Percentiles rank a stretch among this genome's conserved stretches.
phyloP scores from a whole-genome alignment of 1,284 basidiomycete species.

The Dichomitus squalens region DNA sequence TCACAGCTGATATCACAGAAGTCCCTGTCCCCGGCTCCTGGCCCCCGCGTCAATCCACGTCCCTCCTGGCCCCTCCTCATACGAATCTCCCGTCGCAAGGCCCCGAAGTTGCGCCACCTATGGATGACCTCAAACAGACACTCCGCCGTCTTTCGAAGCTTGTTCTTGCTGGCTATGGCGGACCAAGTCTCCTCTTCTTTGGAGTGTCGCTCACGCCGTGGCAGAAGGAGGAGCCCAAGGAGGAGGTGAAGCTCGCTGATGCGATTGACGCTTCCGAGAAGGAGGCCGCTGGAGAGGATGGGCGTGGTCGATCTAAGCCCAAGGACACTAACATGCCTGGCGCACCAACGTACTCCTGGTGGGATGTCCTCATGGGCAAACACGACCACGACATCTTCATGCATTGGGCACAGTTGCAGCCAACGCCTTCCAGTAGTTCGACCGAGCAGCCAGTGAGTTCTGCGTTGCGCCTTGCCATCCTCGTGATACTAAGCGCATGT shows the following conservation, averaged over 20 bases:
- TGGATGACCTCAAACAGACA: slow-evolving; percentile 62
- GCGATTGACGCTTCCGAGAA: slow-evolving; percentile 72
- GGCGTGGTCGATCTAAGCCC: neutral
- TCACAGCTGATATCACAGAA: slow-evolving; percentile 73
- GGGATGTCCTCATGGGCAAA: slow-evolving; percentile 74
- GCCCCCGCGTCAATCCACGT: slow-evolving; percentile 27
- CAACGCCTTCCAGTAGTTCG: slow-evolving; percentile 4
- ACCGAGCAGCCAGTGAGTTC: slow-evolving; percentile 7
- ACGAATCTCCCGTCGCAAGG: neutral
- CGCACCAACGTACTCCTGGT: slow-evolving; percentile 64
- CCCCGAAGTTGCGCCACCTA: slow-evolving; percentile 28
- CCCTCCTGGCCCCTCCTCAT: neutral
- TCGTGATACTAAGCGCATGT: neutral
- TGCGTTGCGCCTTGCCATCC: neutral
- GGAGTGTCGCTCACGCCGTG: slow-evolving; percentile 54
- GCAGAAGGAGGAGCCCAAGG: slow-evolving; percentile 33
- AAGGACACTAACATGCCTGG: slow-evolving; percentile 16
- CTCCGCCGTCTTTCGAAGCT: slow-evolving; percentile 77
- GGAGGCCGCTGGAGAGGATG: slow-evolving; percentile 40
- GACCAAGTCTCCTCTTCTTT: slow-evolving; percentile 77
- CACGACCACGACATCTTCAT: slow-evolving; percentile 82
- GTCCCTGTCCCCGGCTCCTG: slow-evolving; percentile 37
- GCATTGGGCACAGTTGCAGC: slow-evolving; percentile 45
- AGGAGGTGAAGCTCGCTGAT: slow-evolving; percentile 61
- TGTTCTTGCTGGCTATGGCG: slow-evolving; percentile 79